Conservation (phyloP, 176 grass and related monocot species). For the Dactylis glomerata region DNA sequence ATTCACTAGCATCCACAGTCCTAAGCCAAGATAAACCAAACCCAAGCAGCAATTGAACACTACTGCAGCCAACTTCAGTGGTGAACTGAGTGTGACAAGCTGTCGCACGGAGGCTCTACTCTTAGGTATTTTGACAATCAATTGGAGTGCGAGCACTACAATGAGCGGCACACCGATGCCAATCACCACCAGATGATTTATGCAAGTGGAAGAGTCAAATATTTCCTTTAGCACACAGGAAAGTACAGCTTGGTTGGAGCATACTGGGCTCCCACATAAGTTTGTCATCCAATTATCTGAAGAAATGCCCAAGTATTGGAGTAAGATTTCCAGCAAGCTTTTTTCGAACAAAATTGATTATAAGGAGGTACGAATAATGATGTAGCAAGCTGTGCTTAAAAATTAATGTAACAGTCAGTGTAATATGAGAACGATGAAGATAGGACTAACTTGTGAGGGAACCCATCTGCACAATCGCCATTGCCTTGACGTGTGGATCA, state of each 20-base stretch:
- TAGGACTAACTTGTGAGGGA: conserved; percentile 35
- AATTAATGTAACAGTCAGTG: not conserved
- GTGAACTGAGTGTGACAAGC: conserved; percentile 27
- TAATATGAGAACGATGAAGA: not conserved
- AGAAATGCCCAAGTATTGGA: not conserved
- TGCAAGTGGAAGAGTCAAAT: conserved; percentile 65
- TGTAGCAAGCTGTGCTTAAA: not conserved
- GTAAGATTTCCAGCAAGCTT: not conserved
- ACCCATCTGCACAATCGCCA: conserved; percentile 28
- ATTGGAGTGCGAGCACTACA: conserved; percentile 26
- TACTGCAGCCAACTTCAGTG: conserved; percentile 20
- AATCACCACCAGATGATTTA: conserved; percentile 51
- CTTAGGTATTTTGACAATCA: conserved; percentile 46
- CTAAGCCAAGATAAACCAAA: conserved; percentile 47
- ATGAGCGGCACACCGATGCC: conserved; percentile 6
- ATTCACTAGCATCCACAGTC: conserved; percentile 49
- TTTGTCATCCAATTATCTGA: conserved; percentile 45
- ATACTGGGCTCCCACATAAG: conserved; percentile 41
- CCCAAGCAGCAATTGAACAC: conserved; percentile 49
- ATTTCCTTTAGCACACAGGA: conserved; percentile 29
- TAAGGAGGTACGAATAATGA: not conserved
- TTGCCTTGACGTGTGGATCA: not conserved
- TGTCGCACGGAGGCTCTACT: not conserved
- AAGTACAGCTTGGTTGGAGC: conserved; percentile 24
- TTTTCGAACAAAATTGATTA: not conserved